Percentiles rank a stretch among this genome's conserved stretches.
phyloP scores from a whole-genome alignment of 345 rosid species.

The Gossypium turneri region DNA sequence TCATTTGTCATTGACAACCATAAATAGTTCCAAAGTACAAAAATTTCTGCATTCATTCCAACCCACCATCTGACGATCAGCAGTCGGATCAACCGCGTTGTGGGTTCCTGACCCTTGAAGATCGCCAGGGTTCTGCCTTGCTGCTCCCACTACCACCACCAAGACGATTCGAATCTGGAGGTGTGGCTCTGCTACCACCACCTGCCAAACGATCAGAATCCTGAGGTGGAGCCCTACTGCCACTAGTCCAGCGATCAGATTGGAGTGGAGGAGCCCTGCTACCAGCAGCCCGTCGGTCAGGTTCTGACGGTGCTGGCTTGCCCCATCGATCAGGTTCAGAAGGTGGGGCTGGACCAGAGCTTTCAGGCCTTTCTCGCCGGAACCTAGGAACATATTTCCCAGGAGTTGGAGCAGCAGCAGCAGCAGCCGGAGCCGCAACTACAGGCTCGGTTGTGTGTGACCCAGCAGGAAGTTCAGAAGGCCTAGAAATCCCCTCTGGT shows the following conservation, averaged over 20 bases:
- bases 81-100: slow-evolving; percentile 1
- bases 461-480: slow-evolving; percentile 38
- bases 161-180: neutral
- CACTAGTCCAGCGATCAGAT: slow-evolving; percentile 3
- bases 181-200: neutral
- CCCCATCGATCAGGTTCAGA: slow-evolving; percentile 49
- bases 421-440: neutral
- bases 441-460: slow-evolving; percentile 19
- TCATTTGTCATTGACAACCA: neutral
- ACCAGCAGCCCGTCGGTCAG: slow-evolving; percentile 46
- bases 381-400: slow-evolving; percentile 23
- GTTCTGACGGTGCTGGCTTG: neutral
- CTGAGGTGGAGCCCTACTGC: neutral
- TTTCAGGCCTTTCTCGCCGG: slow-evolving; percentile 37
- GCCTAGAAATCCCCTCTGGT: slow-evolving; percentile 41
- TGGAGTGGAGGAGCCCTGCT: neutral
- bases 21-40: neutral
- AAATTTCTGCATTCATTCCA: neutral
- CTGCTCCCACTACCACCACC: neutral
- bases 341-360: slow-evolving; percentile 25
- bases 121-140: slow-evolving; percentile 20
- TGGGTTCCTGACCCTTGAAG: slow-evolving; percentile 14
- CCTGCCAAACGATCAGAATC: neutral
- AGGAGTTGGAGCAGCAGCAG: slow-evolving; percentile 26
- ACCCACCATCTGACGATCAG: neutral